These are phyloP conservation scores for Porphyrellus cyaneotinctus DNA, from an alignment of 768 basidiomycete species.

Conservation along the genomic window DNA sequence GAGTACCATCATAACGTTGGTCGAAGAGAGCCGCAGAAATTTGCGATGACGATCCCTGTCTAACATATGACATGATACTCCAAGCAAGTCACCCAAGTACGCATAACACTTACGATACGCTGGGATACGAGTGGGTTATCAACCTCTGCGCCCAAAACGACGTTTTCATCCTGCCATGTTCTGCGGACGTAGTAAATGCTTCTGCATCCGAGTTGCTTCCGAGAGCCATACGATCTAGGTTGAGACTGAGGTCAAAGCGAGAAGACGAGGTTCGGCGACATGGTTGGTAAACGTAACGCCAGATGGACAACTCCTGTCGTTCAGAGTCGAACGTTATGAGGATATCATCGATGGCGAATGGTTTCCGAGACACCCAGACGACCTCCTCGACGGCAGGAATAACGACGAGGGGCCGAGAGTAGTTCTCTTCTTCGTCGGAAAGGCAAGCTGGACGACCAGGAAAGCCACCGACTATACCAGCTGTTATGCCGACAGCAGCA, in stretches of 20 bases:
- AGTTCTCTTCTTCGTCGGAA: slow-evolving; percentile 53
- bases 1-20: slow-evolving; percentile 54
- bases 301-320: slow-evolving; percentile 53
- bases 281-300: slow-evolving; percentile 66
- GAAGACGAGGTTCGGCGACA: slow-evolving; percentile 40
- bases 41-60: slow-evolving; percentile 13
- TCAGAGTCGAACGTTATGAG: slow-evolving; percentile 58
- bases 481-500: slow-evolving; percentile 63
- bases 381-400: slow-evolving; percentile 64
- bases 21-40: slow-evolving; percentile 64
- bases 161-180: slow-evolving; percentile 65
- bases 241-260: slow-evolving; percentile 54
- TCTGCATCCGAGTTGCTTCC: slow-evolving; percentile 49
- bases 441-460: slow-evolving; percentile 34
- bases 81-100: neutral
- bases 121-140: slow-evolving; percentile 43
- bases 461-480: slow-evolving; percentile 50
- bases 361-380: slow-evolving; percentile 52
- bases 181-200: slow-evolving; percentile 36
- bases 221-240: slow-evolving; percentile 66
- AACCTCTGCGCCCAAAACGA: slow-evolving; percentile 71
- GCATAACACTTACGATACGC: slow-evolving; percentile 45
- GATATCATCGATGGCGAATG: slow-evolving; percentile 43
- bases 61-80: slow-evolving; percentile 7
- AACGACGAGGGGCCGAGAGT: slow-evolving; percentile 46